phyloP scores from a whole-genome alignment of 257 asterid species.

The Penstemon barbatus region DNA sequence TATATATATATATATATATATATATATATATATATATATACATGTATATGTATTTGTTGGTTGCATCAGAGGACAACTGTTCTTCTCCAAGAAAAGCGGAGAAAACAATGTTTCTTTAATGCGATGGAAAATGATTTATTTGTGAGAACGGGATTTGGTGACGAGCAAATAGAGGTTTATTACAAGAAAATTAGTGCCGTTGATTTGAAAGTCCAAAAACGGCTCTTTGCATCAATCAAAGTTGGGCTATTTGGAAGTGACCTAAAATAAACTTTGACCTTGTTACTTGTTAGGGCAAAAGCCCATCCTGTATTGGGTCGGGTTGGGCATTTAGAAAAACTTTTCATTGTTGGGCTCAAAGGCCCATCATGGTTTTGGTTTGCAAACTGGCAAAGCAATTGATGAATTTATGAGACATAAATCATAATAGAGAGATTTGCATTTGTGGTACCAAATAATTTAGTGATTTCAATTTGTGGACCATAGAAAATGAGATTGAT shows the following conservation, averaged over 20 bases:
- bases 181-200: background rate
- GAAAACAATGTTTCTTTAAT: slow-evolving; percentile 34
- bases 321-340: too few relatives aligned
- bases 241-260: background rate
- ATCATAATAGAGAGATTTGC: too few relatives aligned
- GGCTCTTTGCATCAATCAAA: slow-evolving; percentile 24
- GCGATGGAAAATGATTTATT: background rate
- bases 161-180: slow-evolving; percentile 8
- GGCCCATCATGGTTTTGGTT: too few relatives aligned
- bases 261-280: too few relatives aligned
- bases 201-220: background rate
- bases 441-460: too few relatives aligned
- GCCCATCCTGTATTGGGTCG: too few relatives aligned
- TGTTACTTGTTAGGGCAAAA: too few relatives aligned
- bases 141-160: background rate
- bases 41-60: background rate
- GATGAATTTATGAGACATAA: too few relatives aligned
- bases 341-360: too few relatives aligned
- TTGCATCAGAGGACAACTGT: slow-evolving; percentile 37
- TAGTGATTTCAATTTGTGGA: too few relatives aligned
- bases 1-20: background rate
- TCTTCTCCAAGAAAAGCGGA: slow-evolving; percentile 52
- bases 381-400: too few relatives aligned
- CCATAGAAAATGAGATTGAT: too few relatives aligned
- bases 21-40: background rate